Percentiles rank a stretch among this genome's conserved stretches.
Conservation (phyloP, 257 asterid species). For the Nyctanthes arbortristis region DNA sequence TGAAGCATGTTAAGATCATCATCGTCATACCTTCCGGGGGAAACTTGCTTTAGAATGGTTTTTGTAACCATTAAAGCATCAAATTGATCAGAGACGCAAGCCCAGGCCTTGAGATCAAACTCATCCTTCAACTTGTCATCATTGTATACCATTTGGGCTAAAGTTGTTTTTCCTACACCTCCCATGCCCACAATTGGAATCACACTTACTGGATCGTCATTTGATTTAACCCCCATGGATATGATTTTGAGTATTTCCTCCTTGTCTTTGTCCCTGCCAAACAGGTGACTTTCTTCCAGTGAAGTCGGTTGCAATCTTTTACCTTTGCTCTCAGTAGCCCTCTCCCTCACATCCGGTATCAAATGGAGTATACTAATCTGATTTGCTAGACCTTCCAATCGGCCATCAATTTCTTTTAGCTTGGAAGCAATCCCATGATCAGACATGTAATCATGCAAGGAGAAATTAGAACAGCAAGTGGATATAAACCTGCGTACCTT, state of each 20-base stretch:
- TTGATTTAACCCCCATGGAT: background rate
- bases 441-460: background rate
- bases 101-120: conserved; percentile 19
- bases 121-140: background rate
- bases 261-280: conserved; percentile 20
- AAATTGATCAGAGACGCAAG: conserved; percentile 22
- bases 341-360: background rate
- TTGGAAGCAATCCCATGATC: background rate
- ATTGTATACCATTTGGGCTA: conserved; percentile 26
- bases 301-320: conserved; percentile 24
- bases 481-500: conserved; percentile 4
- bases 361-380: conserved; percentile 3
- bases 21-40: background rate
- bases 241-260: conserved; percentile 9
- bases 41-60: background rate
- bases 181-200: conserved; percentile 27
- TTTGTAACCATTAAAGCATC: conserved; percentile 17
- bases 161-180: conserved; percentile 21
- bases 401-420: conserved; percentile 9
- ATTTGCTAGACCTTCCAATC: conserved; percentile 5
- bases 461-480: background rate
- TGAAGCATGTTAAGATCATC: conserved; percentile 14
- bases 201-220: background rate
- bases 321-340: background rate
- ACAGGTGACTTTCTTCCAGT: conserved; percentile 12